Evolutionary conservation across 495 filamentous ascomycete genomes (phyloP).

Genomic region (Aspergillus bertholletiae): DNA sequence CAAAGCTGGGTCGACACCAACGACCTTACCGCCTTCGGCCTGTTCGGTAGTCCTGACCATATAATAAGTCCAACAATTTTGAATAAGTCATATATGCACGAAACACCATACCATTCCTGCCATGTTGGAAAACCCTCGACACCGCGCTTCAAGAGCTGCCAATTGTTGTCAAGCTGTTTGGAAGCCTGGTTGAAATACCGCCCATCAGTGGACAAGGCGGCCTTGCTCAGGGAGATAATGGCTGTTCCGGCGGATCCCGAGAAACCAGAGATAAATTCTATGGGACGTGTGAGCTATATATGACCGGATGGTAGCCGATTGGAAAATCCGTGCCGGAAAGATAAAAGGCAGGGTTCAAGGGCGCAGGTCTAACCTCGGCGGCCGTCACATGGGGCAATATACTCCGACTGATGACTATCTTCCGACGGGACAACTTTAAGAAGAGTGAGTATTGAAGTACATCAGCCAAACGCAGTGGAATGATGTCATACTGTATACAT

Average conservation of each 20-base stretch:
- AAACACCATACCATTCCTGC: conserved; percentile 78
- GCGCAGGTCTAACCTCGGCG: conserved; percentile 62
- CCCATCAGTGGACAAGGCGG: conserved; percentile 90
- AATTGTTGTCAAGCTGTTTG: conserved; percentile 89
- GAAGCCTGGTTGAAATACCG: conserved; percentile 97
- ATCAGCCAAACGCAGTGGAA: conserved; percentile 2
- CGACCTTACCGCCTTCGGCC: conserved; percentile 76
- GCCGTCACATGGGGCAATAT: conserved; percentile 90
- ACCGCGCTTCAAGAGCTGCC: conserved; percentile 89
- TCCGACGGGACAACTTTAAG: conserved; percentile 89
- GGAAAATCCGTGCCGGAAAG: background rate
- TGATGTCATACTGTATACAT: conserved; percentile 80
- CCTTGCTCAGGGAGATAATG: conserved; percentile 80
- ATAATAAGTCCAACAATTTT: conserved; percentile 19
- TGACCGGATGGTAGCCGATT: background rate
- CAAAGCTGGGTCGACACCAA: conserved; percentile 88
- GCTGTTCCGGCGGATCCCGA: conserved; percentile 93
- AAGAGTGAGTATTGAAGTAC: conserved; percentile 13
- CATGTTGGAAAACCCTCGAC: conserved; percentile 92
- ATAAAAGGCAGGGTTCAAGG: background rate
- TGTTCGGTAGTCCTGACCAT: conserved; percentile 67
- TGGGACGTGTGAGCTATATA: conserved; percentile 17
- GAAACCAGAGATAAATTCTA: conserved; percentile 89
- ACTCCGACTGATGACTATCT: conserved; percentile 97
- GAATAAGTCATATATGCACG: background rate